A percentile compares a stretch with the other conserved stretches of the same genome.
These are phyloP conservation scores for Clausena lansium DNA, from an alignment of 345 rosid genomes.

Conservation along the genomic window DNA sequence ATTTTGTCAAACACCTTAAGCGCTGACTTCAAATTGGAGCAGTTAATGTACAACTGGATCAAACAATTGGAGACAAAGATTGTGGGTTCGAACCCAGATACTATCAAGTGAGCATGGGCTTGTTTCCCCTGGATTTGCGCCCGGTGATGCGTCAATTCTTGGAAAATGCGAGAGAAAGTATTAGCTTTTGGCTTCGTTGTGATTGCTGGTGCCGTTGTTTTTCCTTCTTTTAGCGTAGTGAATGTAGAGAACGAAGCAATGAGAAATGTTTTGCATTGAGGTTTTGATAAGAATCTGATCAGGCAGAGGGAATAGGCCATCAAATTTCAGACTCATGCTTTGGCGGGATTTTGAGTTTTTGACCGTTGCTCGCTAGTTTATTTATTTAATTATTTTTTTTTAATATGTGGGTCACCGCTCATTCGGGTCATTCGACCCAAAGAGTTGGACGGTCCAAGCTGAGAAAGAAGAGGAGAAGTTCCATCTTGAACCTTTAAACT, in stretches of 20 bases:
- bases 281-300: conserved; percentile 2
- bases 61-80: conserved; percentile 69
- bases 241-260: conserved; percentile 33
- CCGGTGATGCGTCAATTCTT: conserved; percentile 53
- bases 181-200: conserved; percentile 12
- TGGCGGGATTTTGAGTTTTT: conserved; percentile 19
- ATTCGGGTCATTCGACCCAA: too few species aligned
- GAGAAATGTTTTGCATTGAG: conserved; percentile 9
- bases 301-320: conserved; percentile 34
- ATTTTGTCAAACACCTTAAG: conserved; percentile 63
- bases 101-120: conserved; percentile 74
- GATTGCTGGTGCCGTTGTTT: not conserved
- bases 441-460: too few species aligned
- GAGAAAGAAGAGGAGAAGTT: too few species aligned
- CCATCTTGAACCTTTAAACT: too few species aligned
- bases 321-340: conserved; percentile 36
- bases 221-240: conserved; percentile 19
- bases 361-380: not conserved
- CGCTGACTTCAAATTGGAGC: conserved; percentile 47
- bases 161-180: conserved; percentile 68
- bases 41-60: conserved; percentile 55
- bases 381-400: too few species aligned
- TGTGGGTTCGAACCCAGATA: conserved; percentile 71
- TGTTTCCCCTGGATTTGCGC: conserved; percentile 58
- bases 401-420: too few species aligned